Base-by-base conservation (phyloP, 805 yeast genomes). In the Metschnikowia lunata region DNA sequence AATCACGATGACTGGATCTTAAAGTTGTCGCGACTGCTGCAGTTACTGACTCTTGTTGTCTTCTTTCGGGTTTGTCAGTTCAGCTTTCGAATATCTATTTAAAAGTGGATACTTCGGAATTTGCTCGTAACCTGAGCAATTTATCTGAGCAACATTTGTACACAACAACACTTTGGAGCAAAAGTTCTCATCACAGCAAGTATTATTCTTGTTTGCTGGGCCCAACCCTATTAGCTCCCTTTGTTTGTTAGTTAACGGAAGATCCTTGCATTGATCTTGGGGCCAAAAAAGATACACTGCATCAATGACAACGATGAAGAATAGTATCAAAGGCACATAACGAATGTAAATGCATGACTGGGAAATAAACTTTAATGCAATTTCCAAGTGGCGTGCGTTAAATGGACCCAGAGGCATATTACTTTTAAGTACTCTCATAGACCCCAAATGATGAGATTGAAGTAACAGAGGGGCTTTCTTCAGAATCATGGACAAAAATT, bases 231-330 rank as follows among this genome's bases (percentile, higher is more conserved):
- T 59, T 12, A 78, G 56, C 33, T 60, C 58, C 37, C 82, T 58
- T 56, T 78, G 82, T 23, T 61, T 63, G 37, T 62, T 65, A 8
- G 64, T 71, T 47, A 78, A 64, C 3, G 80, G 80, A 45, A 78
- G 61, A 54, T 78, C 82, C 30, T 63, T 51, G 50, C 82, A 77
- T 51, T 72, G 74, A 50, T 78, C 82, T 46, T 66, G 70, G 1
- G 75, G 71, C 48, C 64, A 67, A 7, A 66, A 23, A 12, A 75
- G 50, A 36, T 55, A 59, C 33, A 64, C 47, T 3, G 60, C 27
- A 18, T 71, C 58, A 2, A 58, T 32, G 9, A 56, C 28, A 9
- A 72, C 58, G 41, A 65, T 62, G 36, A 61, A 45, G 2, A 56
- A 35, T 11, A 70, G 52, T 4, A 43, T 3, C 55, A 53, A 52